A percentile compares a stretch with the other conserved stretches of the same genome.
Conservation (phyloP, 164 flowering plant genomes). For the Magnolia officinalis region DNA sequence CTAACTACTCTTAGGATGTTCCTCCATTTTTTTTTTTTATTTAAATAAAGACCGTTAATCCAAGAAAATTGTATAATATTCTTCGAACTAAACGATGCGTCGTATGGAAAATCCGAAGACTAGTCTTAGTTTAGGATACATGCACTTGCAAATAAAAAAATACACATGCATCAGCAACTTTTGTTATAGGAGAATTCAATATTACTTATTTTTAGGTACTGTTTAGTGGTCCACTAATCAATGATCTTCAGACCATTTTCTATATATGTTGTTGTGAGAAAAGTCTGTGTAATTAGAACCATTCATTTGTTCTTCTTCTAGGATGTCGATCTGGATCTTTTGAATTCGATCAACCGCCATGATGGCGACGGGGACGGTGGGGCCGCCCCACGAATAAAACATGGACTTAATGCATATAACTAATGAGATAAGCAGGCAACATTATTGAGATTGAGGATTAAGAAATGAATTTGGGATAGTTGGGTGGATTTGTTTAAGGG, state of each 20-base stretch:
- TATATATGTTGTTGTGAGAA: not conserved
- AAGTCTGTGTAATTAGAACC: slow-evolving; percentile 8
- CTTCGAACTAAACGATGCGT: slow-evolving; percentile 1
- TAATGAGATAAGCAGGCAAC: slow-evolving; percentile 4
- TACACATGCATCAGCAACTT: not conserved
- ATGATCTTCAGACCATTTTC: not conserved
- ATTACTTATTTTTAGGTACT: not conserved
- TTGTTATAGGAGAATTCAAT: not conserved
- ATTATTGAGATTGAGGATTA: slow-evolving; percentile 6
- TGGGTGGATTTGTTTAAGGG: not conserved
- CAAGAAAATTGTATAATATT: not conserved
- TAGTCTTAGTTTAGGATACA: not conserved
- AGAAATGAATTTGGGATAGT: slow-evolving; percentile 5
- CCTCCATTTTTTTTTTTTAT: not conserved
- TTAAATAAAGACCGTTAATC: not conserved
- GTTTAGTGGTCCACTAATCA: not conserved
- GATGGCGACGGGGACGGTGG: not conserved
- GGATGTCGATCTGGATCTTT: not conserved
- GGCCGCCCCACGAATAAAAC: not conserved
- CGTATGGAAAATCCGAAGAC: not conserved
- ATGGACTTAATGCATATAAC: not conserved
- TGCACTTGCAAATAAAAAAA: not conserved
- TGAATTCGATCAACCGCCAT: slow-evolving; percentile 5
- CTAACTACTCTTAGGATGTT: slow-evolving; percentile 1
- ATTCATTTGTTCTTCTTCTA: not conserved